Evolutionary conservation across 1,139 yeast genomes (phyloP), one percentile per base, ranked within the genome.

Genomic region (Pichia sp.): DNA sequence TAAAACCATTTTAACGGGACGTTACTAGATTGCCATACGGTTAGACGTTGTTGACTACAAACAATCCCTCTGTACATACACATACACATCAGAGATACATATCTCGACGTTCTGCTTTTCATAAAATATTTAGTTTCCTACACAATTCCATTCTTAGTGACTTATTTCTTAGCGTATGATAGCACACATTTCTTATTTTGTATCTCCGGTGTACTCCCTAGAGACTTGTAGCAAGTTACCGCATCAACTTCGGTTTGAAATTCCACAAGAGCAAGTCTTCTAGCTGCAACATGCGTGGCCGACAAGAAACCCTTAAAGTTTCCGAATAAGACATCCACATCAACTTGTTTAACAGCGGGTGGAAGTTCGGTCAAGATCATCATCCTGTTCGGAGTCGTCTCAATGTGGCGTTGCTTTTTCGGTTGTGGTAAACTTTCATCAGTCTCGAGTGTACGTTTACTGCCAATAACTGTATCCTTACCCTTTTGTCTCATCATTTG

Each of bases 221-320:
- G 52, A 12, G 41, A 48, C 11, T 65, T 62, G 39, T 64, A 59
- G 4, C 72, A 74, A 2, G 51, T 55, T 1, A 67, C 58, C 0
- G 85, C 78, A 29, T 65, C 63, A 5, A 55, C 58, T 20, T 74
- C 79, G 6, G 64, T 60, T 24, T 72, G 77, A 54, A 78, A 91
- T 50, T 91, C 96, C 11, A 91, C 71, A 56, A 91, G 82, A 7
- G 93, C 94, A 37, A 91, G 72, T 29, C 72, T 70, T 33, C 86
- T 69, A 2, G 77, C 74, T 3, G 71, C 67, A 24, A 91, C 86
- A 34, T 76, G 60, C 37, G 94, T 72, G 1, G 79, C 66, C 42
- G 77, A 83, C 19, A 72, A 60, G 44, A 77, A 81, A 0, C 94
- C 94, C 3, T 63, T 56, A 46, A 59, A 74, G 12, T 59, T 49